phyloP scores from a whole-genome alignment of 1,284 basidiomycete species.

The Sparassis latifolia region DNA sequence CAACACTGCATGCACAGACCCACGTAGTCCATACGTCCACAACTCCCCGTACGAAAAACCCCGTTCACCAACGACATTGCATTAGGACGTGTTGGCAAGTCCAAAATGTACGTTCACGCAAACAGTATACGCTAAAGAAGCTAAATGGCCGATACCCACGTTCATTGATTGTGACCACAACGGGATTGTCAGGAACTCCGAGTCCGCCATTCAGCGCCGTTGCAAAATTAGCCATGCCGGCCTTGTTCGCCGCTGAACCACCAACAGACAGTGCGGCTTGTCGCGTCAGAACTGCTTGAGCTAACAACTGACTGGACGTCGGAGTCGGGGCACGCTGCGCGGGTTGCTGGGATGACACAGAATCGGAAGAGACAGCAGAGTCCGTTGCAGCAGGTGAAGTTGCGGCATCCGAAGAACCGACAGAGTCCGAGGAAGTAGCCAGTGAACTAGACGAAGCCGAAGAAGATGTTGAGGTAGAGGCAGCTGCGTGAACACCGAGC shows the following conservation, averaged over 20 bases:
- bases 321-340: constrained; percentile 26
- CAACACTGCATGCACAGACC: too few species aligned
- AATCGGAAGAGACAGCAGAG: constrained; percentile 6
- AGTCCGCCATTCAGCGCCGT: constrained; percentile 35
- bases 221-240: constrained; percentile 36
- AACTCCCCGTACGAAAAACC: too few species aligned
- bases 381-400: constrained; percentile 6
- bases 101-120: too few species aligned
- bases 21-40: too few species aligned
- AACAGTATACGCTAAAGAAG: not conserved
- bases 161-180: constrained; percentile 76
- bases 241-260: constrained; percentile 19
- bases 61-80: too few species aligned
- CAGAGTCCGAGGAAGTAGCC: constrained; percentile 11
- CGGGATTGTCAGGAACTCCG: constrained; percentile 49
- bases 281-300: constrained; percentile 48
- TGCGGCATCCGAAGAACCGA: constrained; percentile 7
- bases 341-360: constrained; percentile 7
- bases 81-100: too few species aligned
- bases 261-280: constrained; percentile 18
- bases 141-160: constrained; percentile 37
- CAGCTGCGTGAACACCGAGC: constrained; percentile 30
- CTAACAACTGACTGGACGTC: constrained; percentile 45
- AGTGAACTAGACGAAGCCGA: too few species aligned
- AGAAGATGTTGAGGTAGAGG: constrained; percentile 11